Conservation (phyloP, 192 early-diverging fungal genomes). For the Coemansia guatemalensis region DNA sequence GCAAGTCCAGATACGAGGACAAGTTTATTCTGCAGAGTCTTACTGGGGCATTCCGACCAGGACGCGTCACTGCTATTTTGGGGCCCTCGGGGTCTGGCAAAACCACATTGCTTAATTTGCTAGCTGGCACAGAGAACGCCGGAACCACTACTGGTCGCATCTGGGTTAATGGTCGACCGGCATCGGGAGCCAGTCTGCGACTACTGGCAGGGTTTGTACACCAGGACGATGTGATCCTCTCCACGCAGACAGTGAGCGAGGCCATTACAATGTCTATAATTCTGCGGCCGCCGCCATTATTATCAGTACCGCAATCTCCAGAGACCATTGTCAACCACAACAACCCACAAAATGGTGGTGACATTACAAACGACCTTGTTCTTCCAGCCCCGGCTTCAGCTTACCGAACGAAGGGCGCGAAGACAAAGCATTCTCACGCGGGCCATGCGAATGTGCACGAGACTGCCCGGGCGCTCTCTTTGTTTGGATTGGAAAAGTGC, state of each 20-base stretch:
- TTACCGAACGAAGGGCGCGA: slow-evolving; percentile 8
- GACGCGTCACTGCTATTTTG: slow-evolving; percentile 63
- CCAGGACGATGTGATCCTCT: slow-evolving; percentile 65
- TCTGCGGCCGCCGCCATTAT: slow-evolving; percentile 42
- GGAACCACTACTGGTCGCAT: slow-evolving; percentile 57
- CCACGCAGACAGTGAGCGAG: slow-evolving; percentile 74
- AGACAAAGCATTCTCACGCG: background rate
- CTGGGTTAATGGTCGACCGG: slow-evolving; percentile 57
- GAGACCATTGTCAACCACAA: background rate
- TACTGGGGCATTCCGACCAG: slow-evolving; percentile 51
- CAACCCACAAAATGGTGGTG: slow-evolving; percentile 9
- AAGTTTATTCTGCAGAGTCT: slow-evolving; percentile 38
- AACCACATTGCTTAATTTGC: slow-evolving; percentile 62
- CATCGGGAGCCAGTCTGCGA: slow-evolving; percentile 57
- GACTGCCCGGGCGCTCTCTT: slow-evolving; percentile 58
- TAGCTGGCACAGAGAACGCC: slow-evolving; percentile 57
- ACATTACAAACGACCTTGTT: background rate
- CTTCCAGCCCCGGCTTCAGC: slow-evolving; percentile 31
- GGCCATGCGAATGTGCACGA: slow-evolving; percentile 20
- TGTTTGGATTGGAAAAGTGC: slow-evolving; percentile 64
- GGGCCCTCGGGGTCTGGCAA: slow-evolving; percentile 67
- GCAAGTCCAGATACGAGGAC: slow-evolving; percentile 21
- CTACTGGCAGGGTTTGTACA: slow-evolving; percentile 56
- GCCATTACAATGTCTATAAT: slow-evolving; percentile 70
- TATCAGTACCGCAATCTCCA: background rate